Evolutionary conservation across 176 grass and related monocot species (phyloP).

Genomic region (Carex cristatella): DNA sequence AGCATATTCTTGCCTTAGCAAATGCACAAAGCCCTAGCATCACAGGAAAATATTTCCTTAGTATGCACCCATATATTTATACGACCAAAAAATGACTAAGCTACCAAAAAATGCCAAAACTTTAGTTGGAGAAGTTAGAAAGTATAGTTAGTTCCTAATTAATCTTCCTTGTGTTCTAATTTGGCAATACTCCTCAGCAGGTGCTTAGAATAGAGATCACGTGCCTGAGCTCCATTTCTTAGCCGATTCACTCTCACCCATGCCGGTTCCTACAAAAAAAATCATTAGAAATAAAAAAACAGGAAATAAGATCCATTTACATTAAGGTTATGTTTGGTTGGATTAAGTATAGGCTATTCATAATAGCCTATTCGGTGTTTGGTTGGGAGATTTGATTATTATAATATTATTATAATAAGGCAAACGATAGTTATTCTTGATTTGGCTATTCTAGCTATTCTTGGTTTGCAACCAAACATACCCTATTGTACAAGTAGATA

Average conservation of each 20-base stretch:
- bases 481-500: neutral
- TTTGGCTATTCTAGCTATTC: no score
- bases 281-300: neutral
- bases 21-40: neutral
- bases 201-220: conserved; percentile 70
- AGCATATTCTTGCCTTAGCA: neutral
- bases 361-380: no score
- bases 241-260: conserved; percentile 84
- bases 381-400: no score
- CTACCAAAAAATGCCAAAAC: conserved; percentile 17
- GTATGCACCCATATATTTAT: neutral
- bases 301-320: neutral
- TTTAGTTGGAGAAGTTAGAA: neutral
- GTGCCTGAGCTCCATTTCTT: conserved; percentile 66
- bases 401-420: no score
- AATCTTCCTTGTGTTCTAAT: conserved; percentile 45
- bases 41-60: neutral
- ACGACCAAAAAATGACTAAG: conserved; percentile 44
- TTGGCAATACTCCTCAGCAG: conserved; percentile 64
- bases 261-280: conserved; percentile 59
- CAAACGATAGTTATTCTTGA: no score
- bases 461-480: no score
- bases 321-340: neutral
- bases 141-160: conserved; percentile 17
- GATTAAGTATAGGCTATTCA: no score